Evolutionary conservation across 208 protist species (phyloP).

Genomic region (Wallacemonas sp.): DNA sequence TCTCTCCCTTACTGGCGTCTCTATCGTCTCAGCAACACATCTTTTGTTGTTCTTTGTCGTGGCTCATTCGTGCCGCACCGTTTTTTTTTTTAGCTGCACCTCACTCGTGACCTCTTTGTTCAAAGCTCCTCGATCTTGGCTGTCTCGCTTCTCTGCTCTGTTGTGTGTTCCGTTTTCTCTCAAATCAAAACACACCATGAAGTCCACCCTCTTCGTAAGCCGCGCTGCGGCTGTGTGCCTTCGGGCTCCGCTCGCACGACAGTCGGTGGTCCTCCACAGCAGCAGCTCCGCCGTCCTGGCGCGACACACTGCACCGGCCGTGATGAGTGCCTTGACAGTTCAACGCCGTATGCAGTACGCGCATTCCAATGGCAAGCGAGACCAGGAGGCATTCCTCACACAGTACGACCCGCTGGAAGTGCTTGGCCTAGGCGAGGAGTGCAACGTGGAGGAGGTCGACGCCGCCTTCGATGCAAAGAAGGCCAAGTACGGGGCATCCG

Average conservation of each 20-base stretch:
- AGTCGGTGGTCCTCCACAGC: conserved; percentile 7
- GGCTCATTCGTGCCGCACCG: too few species aligned
- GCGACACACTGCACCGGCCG: background rate
- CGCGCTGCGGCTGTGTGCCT: conserved; percentile 11
- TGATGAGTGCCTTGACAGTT: background rate
- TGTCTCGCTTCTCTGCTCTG: background rate
- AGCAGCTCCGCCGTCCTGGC: conserved; percentile 12
- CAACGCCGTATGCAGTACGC: conserved; percentile 76
- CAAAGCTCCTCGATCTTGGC: background rate
- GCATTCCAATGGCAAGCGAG: conserved; percentile 76
- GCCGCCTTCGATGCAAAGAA: conserved; percentile 54
- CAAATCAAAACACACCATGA: conserved; percentile 4
- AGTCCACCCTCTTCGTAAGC: background rate
- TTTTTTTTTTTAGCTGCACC: too few species aligned
- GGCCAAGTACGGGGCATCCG: conserved; percentile 69
- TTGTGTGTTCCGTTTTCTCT: background rate
- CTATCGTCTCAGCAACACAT: too few species aligned
- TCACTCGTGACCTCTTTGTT: background rate
- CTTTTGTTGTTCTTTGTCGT: too few species aligned
- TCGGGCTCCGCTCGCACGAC: background rate
- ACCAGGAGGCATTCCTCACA: conserved; percentile 82
- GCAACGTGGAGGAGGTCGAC: conserved; percentile 80
- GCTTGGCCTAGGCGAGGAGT: conserved; percentile 57
- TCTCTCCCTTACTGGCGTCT: too few species aligned
- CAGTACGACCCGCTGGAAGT: conserved; percentile 85